These are phyloP conservation scores for Fusarium albosuccineum DNA, from an alignment of 2,329 filamentous ascomycete species.

Conservation along the genomic window DNA sequence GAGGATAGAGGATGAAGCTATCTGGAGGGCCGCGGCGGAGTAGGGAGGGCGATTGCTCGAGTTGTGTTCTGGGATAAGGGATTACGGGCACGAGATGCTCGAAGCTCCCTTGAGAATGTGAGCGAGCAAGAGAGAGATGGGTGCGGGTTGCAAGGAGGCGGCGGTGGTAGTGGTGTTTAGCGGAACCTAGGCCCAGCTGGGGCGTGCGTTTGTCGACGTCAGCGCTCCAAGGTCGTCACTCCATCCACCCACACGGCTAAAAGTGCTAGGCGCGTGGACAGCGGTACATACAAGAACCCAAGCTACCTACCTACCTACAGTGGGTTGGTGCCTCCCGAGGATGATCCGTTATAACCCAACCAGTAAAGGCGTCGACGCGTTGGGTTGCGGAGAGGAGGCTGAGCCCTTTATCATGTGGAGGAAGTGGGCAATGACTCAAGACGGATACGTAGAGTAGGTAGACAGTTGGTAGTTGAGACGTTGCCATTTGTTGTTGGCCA, in stretches of 20 bases:
- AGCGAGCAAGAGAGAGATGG: constrained; percentile 40
- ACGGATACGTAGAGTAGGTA: neutral
- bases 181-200: constrained; percentile 50
- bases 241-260: constrained; percentile 41
- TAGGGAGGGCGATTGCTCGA: constrained; percentile 39
- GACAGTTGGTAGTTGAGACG: constrained; percentile 17
- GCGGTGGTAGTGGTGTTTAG: constrained; percentile 49
- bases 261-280: constrained; percentile 27
- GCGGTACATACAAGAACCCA: constrained; percentile 22
- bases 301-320: neutral
- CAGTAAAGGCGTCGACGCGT: constrained; percentile 12
- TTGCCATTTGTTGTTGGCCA: constrained; percentile 25
- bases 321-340: constrained; percentile 36
- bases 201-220: constrained; percentile 61
- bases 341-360: constrained; percentile 23
- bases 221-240: constrained; percentile 55
- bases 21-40: constrained; percentile 30
- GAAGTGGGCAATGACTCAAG: constrained; percentile 8
- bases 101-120: constrained; percentile 29
- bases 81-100: constrained; percentile 27
- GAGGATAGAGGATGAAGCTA: constrained; percentile 25
- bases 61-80: constrained; percentile 16
- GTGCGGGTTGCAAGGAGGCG: constrained; percentile 45
- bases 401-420: constrained; percentile 10
- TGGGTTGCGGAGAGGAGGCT: neutral